A percentile compares a stretch with the other conserved stretches of the same genome.
Evolutionary conservation across 768 basidiomycete genomes (phyloP).

Genomic region (Leccinum olivaceopallidum): DNA sequence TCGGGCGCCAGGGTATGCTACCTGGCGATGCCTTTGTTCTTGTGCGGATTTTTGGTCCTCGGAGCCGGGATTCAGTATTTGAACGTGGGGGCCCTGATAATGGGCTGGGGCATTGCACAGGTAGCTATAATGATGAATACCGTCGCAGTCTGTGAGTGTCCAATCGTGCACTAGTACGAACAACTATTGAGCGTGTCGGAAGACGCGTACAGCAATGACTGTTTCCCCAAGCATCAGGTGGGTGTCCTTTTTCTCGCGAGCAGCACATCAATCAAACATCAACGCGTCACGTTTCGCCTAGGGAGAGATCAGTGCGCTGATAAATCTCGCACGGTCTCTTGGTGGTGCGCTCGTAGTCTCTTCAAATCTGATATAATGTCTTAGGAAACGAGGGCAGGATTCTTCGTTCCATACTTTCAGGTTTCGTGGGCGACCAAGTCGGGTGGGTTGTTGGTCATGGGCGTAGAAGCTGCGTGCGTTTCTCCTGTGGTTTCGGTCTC

Average conservation of each 20-base stretch:
- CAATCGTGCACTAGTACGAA: not conserved
- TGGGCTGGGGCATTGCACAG: conserved; percentile 48
- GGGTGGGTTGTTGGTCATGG: conserved; percentile 36
- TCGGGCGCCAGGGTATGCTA: conserved; percentile 35
- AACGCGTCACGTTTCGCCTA: conserved; percentile 9
- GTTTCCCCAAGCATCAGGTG: conserved; percentile 36
- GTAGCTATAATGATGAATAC: conserved; percentile 40
- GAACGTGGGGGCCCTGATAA: conserved; percentile 31
- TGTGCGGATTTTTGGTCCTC: conserved; percentile 42
- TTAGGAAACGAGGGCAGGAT: conserved; percentile 21
- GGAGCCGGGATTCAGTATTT: conserved; percentile 40
- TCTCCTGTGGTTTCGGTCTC: not conserved
- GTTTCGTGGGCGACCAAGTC: conserved; percentile 39
- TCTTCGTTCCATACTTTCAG: conserved; percentile 42
- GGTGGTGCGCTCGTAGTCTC: conserved; percentile 21
- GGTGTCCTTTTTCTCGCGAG: not conserved
- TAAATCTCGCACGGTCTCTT: conserved; percentile 41
- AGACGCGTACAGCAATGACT: conserved; percentile 42
- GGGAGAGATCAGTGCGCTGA: conserved; percentile 44
- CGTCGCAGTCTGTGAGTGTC: conserved; percentile 38
- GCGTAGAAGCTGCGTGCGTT: conserved; percentile 41
- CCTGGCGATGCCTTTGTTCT: conserved; percentile 39
- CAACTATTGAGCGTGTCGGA: not conserved
- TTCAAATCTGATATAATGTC: not conserved
- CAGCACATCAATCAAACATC: not conserved